Conservation (phyloP, 75 land plant genomes). For the Azolla pinnata region DNA sequence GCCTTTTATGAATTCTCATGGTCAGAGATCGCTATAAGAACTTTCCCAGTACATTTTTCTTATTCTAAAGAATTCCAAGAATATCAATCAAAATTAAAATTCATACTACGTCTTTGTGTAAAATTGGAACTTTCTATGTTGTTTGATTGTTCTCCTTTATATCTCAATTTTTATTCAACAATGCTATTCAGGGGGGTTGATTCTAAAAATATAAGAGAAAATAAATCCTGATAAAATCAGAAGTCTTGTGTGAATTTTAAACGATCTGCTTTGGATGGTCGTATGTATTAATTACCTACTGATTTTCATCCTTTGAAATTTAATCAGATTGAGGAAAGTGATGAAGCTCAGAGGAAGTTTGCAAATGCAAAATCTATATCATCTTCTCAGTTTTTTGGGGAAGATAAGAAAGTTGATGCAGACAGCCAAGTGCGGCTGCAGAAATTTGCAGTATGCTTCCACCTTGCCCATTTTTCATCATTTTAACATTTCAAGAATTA, state of each 20-base stretch:
- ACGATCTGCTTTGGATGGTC: too few species aligned
- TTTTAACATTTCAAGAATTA: too few species aligned
- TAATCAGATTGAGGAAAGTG: slow-evolving; percentile 35
- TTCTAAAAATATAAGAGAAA: too few species aligned
- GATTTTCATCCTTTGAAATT: not conserved
- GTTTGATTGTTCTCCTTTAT: not conserved
- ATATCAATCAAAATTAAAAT: too few species aligned
- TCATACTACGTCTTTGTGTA: too few species aligned
- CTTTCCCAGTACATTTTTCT: not conserved
- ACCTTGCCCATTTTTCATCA: too few species aligned
- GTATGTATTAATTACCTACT: too few species aligned
- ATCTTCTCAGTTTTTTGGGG: slow-evolving; percentile 40
- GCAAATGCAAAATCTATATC: slow-evolving; percentile 47
- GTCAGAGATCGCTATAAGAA: not conserved
- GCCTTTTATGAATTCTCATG: too few species aligned
- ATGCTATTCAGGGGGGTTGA: too few species aligned
- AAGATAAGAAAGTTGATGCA: slow-evolving; percentile 26
- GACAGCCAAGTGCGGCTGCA: slow-evolving; percentile 32
- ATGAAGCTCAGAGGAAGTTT: slow-evolving; percentile 45
- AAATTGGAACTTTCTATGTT: not conserved
- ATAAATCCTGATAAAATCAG: too few species aligned
- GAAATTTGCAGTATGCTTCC: slow-evolving; percentile 31
- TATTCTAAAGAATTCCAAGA: too few species aligned
- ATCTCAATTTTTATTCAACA: slow-evolving; percentile 1
- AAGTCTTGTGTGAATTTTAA: too few species aligned